A percentile compares a stretch with the other conserved stretches of the same genome.
Conservation (phyloP, 768 basidiomycete genomes). For the Trametes punicea region DNA sequence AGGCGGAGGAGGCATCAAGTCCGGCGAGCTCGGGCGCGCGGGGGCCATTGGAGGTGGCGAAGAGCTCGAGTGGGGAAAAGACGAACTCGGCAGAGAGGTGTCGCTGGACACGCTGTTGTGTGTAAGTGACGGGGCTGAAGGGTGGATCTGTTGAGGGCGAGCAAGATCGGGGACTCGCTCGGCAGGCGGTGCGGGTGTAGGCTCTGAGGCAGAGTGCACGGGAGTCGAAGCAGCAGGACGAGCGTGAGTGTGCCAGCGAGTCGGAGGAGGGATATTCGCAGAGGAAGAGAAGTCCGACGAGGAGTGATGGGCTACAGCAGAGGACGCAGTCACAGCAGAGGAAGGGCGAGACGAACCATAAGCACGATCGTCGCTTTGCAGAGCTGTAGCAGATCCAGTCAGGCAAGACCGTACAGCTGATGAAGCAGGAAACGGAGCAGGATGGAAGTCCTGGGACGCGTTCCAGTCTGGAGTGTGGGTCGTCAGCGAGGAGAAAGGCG, state of each 20-base stretch:
- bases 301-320: conserved; percentile 4
- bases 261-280: background rate
- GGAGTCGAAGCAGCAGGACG: background rate
- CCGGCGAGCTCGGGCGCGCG: conserved; percentile 3
- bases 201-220: background rate
- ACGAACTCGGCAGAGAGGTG: conserved; percentile 5
- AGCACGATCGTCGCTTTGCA: background rate
- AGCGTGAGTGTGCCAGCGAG: background rate
- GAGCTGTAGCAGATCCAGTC: too few relatives aligned
- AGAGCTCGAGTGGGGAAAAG: conserved; percentile 5
- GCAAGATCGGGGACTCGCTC: background rate
- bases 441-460: background rate
- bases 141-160: background rate
- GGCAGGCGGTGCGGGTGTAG: background rate
- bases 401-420: too few relatives aligned
- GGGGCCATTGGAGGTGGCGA: background rate
- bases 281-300: background rate
- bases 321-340: conserved; percentile 1
- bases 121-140: background rate
- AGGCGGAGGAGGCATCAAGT: conserved; percentile 13
- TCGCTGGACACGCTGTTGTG: conserved; percentile 3
- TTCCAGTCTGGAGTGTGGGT: background rate
- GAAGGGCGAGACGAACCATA: background rate
- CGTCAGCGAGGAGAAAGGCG: background rate
- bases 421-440: background rate